These are phyloP conservation scores for Fusarium nematophilum DNA, from an alignment of 2,329 filamentous ascomycete species.

Conservation along the genomic window DNA sequence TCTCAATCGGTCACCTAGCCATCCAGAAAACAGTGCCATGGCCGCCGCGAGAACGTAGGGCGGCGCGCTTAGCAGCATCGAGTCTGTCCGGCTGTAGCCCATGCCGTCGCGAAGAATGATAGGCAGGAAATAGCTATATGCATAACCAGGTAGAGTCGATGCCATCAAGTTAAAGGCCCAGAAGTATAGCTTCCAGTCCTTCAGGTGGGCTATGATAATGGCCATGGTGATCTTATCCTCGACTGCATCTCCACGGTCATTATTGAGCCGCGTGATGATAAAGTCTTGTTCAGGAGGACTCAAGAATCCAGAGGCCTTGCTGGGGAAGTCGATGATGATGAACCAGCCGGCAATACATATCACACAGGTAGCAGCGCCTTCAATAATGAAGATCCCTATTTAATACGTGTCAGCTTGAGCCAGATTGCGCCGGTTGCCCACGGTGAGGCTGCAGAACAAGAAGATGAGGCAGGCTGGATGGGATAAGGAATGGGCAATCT, in stretches of 20 bases:
- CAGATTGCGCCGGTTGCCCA: no score
- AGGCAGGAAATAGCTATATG: slow-evolving; percentile 18
- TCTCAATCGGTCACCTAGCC: slow-evolving; percentile 5
- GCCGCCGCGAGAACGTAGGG: slow-evolving; percentile 12
- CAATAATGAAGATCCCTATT: slow-evolving; percentile 27
- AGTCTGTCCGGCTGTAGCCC: neutral
- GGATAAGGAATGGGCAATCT: neutral
- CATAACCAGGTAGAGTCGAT: slow-evolving; percentile 10
- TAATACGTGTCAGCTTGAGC: no score
- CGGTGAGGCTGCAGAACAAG: no score
- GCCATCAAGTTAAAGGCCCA: slow-evolving; percentile 20
- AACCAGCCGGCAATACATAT: slow-evolving; percentile 1
- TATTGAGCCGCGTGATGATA: slow-evolving; percentile 6
- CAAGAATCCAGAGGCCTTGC: slow-evolving; percentile 9
- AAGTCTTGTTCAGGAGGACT: neutral
- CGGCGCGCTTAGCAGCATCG: slow-evolving; percentile 13
- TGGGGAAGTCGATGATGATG: slow-evolving; percentile 21
- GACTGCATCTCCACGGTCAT: slow-evolving; percentile 16
- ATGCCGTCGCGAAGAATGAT: slow-evolving; percentile 16
- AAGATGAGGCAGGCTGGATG: no score
- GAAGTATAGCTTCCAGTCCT: slow-evolving; percentile 14
- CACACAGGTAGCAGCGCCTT: slow-evolving; percentile 7
- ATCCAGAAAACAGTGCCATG: slow-evolving; percentile 8
- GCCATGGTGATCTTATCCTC: neutral
- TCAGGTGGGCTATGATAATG: slow-evolving; percentile 1